Conservation (phyloP, 495 filamentous ascomycete species). For the Penicillium samsonianum region DNA sequence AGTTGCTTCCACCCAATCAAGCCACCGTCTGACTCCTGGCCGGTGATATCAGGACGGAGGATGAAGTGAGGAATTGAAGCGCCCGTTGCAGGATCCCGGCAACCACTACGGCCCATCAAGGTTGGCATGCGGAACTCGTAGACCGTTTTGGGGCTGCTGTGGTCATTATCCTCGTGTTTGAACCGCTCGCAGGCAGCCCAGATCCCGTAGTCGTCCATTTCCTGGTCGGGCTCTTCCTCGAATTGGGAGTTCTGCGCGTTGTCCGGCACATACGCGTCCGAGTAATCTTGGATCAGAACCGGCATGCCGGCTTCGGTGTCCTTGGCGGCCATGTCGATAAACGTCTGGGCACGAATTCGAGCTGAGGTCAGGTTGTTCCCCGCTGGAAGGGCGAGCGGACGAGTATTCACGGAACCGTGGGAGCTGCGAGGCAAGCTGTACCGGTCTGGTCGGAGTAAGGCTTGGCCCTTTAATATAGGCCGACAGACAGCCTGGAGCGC, state of each 20-base stretch:
- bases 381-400: conserved; percentile 45
- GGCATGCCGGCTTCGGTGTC: conserved; percentile 46
- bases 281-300: conserved; percentile 47
- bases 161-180: conserved; percentile 23
- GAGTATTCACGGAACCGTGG: conserved; percentile 46
- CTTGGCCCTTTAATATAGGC: conserved; percentile 53
- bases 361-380: conserved; percentile 51
- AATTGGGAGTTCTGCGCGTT: conserved; percentile 33
- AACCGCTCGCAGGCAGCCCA: conserved; percentile 35
- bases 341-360: conserved; percentile 50
- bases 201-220: conserved; percentile 41
- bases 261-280: conserved; percentile 44
- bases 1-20: conserved; percentile 50
- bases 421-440: conserved; percentile 52
- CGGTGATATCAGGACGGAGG: conserved; percentile 47
- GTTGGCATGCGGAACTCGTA: conserved; percentile 49
- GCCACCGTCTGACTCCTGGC: conserved; percentile 48
- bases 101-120: conserved; percentile 46
- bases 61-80: conserved; percentile 45
- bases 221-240: conserved; percentile 39
- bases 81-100: conserved; percentile 29
- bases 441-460: conserved; percentile 50
- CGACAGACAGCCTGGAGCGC: conserved; percentile 69
- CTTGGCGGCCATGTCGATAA: conserved; percentile 51
- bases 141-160: conserved; percentile 42